These are phyloP conservation scores for Boletus semigastroideus DNA, from an alignment of 1,284 basidiomycete species.

Conservation along the genomic window DNA sequence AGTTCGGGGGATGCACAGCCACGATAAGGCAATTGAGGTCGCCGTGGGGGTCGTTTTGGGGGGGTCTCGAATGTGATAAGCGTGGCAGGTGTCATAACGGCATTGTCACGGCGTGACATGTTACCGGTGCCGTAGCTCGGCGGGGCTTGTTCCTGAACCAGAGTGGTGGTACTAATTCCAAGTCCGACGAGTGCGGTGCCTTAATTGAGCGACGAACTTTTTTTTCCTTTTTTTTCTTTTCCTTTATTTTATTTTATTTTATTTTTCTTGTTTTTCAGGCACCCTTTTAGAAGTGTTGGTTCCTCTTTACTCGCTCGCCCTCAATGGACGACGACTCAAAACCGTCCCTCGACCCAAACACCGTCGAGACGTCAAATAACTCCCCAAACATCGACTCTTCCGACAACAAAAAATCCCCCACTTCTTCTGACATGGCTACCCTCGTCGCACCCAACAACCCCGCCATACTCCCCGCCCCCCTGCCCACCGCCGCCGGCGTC, in stretches of 20 bases:
- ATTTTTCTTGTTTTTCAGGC: constrained; percentile 25
- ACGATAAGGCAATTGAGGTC: constrained; percentile 2
- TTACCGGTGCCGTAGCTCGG: constrained; percentile 36
- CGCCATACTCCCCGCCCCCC: constrained; percentile 17
- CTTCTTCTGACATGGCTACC: constrained; percentile 25
- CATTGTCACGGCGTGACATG: constrained; percentile 23
- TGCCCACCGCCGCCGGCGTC: constrained; percentile 21
- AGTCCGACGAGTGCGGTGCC: constrained; percentile 35
- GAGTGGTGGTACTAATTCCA: constrained; percentile 16
- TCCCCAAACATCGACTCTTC: not conserved
- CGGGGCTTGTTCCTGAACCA: constrained; percentile 35
- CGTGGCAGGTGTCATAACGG: constrained; percentile 18
- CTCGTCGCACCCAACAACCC: constrained; percentile 29
- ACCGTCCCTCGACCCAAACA: constrained; percentile 28
- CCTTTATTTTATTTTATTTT: constrained; percentile 14
- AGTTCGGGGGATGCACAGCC: constrained; percentile 2
- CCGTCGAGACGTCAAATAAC: constrained; percentile 7
- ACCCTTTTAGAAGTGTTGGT: constrained; percentile 33
- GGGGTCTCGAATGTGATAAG: constrained; percentile 24
- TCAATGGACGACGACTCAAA: constrained; percentile 36
- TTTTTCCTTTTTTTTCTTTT: constrained; percentile 29
- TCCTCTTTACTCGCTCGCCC: constrained; percentile 34
- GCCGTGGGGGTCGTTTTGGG: constrained; percentile 14
- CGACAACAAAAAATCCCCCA: not conserved
- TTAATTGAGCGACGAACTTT: constrained; percentile 32